These are phyloP conservation scores for Penicillium sp. DNA, from an alignment of 2,329 filamentous ascomycete genomes.

Conservation along the genomic window DNA sequence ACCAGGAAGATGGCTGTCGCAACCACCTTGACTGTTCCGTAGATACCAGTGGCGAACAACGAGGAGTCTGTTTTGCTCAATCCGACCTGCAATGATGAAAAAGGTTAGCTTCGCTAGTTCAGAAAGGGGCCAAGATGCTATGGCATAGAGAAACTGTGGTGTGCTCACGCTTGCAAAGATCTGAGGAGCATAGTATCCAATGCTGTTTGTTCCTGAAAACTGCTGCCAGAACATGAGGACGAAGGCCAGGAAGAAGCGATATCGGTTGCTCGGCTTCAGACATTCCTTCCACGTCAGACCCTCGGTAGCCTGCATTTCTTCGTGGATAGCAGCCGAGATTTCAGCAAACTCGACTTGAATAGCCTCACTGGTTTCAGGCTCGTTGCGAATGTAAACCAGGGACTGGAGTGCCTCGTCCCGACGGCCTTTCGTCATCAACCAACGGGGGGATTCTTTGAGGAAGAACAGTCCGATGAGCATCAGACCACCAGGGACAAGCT, in stretches of 20 bases:
- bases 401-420: constrained; percentile 42
- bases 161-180: constrained; percentile 31
- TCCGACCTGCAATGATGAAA: constrained; percentile 18
- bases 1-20: constrained; percentile 36
- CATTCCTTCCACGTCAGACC: constrained; percentile 43
- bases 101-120: background rate
- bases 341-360: constrained; percentile 36
- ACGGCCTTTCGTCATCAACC: constrained; percentile 53
- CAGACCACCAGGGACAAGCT: constrained; percentile 52
- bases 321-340: constrained; percentile 40
- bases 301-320: constrained; percentile 39
- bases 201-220: constrained; percentile 39
- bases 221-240: constrained; percentile 43
- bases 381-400: constrained; percentile 37
- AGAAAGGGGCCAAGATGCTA: background rate
- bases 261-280: constrained; percentile 36
- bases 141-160: background rate
- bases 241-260: constrained; percentile 36
- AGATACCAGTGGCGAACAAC: constrained; percentile 39
- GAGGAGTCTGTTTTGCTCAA: constrained; percentile 31
- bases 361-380: constrained; percentile 25
- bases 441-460: constrained; percentile 52
- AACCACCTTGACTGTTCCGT: constrained; percentile 39
- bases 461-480: constrained; percentile 51
- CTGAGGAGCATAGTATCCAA: constrained; percentile 39